Evolutionary conservation across 257 asterid genomes (phyloP), one percentile per base, ranked within the genome.

Genomic region (Leonotis leonurus): DNA sequence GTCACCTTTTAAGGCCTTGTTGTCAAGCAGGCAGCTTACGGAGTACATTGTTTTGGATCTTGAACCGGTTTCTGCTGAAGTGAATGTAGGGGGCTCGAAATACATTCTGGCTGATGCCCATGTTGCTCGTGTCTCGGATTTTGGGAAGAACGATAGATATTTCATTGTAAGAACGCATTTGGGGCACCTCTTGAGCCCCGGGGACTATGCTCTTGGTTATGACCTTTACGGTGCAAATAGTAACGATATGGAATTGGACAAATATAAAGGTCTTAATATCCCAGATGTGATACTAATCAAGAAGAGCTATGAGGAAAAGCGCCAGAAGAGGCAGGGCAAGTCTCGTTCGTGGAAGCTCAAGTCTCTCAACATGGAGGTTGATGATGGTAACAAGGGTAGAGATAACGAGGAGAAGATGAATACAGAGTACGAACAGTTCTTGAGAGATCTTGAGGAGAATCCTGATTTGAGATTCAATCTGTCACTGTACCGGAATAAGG

Each of bases 121-220:
- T 39, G 85, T 79, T 11, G 88, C 85, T 11, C 88, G 85, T 13
- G 77, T 79, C 12, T 76, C 85, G 2, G 88, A 81, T 81, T 76
- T 73, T 29, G 85, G 85, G 26, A 73, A 76, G 70, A 79, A 72
- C 25, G 75, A 79, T 51, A 56, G 41, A 2, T 65, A 68, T 1
- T 71, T 76, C 40, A 60, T 46, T 0, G 67, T 78, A 39, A 75
- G 79, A 33, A 83, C 90, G 1, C 85, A 83, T 72, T 32, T 83
- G 59, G 90, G 90, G 41, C 81, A 72, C 64, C 65, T 83, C 13
- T 69, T 83, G 60, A 81, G 46, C 11, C 78, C 81, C 5, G 90
- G 87, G 8, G 87, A 78, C 53, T 13, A 69, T 49, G 87, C 90
- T 13, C 80, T 81, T 57, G 90, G 90, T 21, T 83, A 83, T 53